These are phyloP conservation scores for Grigorovia humatica DNA, from an alignment of 805 yeast species.

Conservation along the genomic window DNA sequence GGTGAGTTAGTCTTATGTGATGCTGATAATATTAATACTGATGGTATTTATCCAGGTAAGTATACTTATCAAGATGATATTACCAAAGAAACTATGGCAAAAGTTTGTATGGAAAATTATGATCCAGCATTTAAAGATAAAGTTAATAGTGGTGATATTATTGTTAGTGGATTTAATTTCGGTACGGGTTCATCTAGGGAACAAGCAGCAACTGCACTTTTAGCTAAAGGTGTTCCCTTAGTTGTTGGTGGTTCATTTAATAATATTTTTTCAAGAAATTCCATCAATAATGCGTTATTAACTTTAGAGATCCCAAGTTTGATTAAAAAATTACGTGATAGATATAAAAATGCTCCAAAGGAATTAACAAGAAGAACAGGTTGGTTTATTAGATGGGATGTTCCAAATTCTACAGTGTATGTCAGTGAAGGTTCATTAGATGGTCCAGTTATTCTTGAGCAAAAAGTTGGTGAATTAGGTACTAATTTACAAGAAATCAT, in stretches of 20 bases:
- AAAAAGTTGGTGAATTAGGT: constrained; percentile 93
- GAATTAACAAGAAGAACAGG: constrained; percentile 93
- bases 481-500: constrained; percentile 93
- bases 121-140: constrained; percentile 78
- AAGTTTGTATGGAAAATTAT: constrained; percentile 98
- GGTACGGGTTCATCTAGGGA: constrained; percentile 99
- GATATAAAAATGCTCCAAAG: constrained; percentile 40
- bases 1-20: constrained; percentile 94
- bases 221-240: constrained; percentile 85
- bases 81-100: constrained; percentile 90
- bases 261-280: constrained; percentile 90
- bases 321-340: constrained; percentile 63
- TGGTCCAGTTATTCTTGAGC: constrained; percentile 53
- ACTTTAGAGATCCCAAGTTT: constrained; percentile 90
- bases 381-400: constrained; percentile 88
- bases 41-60: constrained; percentile 98
- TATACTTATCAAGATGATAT: constrained; percentile 98
- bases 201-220: constrained; percentile 97
- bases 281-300: constrained; percentile 90
- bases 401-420: constrained; percentile 67
- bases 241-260: constrained; percentile 97
- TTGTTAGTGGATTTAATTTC: constrained; percentile 86
- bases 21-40: constrained; percentile 94
- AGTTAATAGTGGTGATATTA: constrained; percentile 79
- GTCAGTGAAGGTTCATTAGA: constrained; percentile 52